Evolutionary conservation across 176 grass and related monocot genomes (phyloP).

Genomic region (Otatea glauca): DNA sequence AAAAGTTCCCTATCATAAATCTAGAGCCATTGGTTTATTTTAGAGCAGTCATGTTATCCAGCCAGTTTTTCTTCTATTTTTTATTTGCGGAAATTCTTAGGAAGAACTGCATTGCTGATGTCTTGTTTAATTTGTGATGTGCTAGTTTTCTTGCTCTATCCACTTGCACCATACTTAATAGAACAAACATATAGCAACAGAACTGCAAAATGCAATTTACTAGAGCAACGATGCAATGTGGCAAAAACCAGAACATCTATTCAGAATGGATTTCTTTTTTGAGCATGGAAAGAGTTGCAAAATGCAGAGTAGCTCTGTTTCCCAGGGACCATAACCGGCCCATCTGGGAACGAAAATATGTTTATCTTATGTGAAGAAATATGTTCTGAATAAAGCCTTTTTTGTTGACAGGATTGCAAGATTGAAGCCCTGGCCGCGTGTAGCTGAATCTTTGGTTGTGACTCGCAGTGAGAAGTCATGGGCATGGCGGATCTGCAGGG

Average conservation of each 20-base stretch:
- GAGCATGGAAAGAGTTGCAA: background rate
- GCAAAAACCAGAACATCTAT: background rate
- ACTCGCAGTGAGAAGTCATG: conserved; percentile 8
- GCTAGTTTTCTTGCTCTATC: conserved; percentile 13
- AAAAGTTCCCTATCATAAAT: background rate
- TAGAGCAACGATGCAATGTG: conserved; percentile 3
- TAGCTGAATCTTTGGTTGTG: conserved; percentile 42
- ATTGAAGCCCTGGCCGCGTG: conserved; percentile 3
- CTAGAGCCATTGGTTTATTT: background rate
- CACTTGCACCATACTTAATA: background rate
- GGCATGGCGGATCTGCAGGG: background rate
- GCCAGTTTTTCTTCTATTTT: background rate
- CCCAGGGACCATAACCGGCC: background rate
- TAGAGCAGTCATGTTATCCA: background rate
- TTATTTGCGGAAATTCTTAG: background rate
- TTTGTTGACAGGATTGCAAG: conserved; percentile 40
- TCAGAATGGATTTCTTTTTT: background rate
- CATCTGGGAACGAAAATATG: background rate
- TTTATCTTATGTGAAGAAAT: background rate
- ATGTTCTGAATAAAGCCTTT: conserved; percentile 14
- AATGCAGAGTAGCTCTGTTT: background rate
- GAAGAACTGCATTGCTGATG: background rate
- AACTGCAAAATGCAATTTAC: background rate
- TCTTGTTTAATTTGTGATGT: background rate
- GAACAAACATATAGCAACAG: conserved; percentile 5